Evolutionary conservation across 2,329 filamentous ascomycete genomes (phyloP).

Genomic region (Pseudogymnoascus sp.): DNA sequence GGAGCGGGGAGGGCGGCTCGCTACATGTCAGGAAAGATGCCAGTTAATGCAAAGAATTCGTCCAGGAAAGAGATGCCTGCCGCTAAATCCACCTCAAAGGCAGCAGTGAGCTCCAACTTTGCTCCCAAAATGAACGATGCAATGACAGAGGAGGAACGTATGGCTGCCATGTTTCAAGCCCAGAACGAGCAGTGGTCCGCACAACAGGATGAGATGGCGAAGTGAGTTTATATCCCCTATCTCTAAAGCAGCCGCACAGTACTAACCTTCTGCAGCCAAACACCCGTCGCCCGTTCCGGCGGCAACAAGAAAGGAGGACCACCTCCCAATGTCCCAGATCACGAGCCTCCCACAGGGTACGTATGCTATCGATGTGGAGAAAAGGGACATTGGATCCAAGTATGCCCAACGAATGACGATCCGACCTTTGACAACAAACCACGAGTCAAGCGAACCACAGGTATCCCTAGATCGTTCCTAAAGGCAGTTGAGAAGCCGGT

Average conservation of each 20-base stretch:
- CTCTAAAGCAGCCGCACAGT: slow-evolving; percentile 24
- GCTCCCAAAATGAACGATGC: slow-evolving; percentile 60
- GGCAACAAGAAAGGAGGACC: slow-evolving; percentile 45
- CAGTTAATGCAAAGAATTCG: slow-evolving; percentile 74
- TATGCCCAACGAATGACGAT: slow-evolving; percentile 96
- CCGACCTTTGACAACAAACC: slow-evolving; percentile 91
- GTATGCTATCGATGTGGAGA: slow-evolving; percentile 94
- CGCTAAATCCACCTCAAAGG: slow-evolving; percentile 49
- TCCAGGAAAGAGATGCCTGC: slow-evolving; percentile 55
- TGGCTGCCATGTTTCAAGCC: slow-evolving; percentile 84
- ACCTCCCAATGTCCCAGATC: slow-evolving; percentile 72
- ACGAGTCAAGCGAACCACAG: slow-evolving; percentile 90
- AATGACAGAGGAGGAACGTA: slow-evolving; percentile 88
- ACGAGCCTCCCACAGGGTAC: slow-evolving; percentile 87
- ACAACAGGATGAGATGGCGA: slow-evolving; percentile 87
- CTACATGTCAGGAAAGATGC: slow-evolving; percentile 95
- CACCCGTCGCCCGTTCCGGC: slow-evolving; percentile 51
- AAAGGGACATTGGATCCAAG: slow-evolving; percentile 99
- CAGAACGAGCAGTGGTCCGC: slow-evolving; percentile 88
- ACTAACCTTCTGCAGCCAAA: slow-evolving; percentile 42
- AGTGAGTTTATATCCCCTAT: slow-evolving; percentile 43
- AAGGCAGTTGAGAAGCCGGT: slow-evolving; percentile 91
- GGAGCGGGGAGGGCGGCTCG: slow-evolving; percentile 86
- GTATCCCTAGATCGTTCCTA: slow-evolving; percentile 89
- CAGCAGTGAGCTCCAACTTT: slow-evolving; percentile 44